These are phyloP conservation scores for Fusarium camptoceras DNA, from an alignment of 2,329 filamentous ascomycete genomes.

Conservation along the genomic window DNA sequence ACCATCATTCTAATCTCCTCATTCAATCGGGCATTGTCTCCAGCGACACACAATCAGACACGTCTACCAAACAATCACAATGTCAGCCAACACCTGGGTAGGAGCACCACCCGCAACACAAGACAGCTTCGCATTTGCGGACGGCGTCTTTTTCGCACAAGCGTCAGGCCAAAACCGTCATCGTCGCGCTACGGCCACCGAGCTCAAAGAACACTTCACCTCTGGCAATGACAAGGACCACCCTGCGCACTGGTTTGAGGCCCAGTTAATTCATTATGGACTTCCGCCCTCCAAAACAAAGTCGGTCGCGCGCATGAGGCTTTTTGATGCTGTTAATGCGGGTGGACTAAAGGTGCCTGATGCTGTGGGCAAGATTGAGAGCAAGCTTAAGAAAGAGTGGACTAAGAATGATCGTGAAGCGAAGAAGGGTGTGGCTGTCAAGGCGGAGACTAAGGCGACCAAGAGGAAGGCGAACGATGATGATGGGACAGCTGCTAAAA, in stretches of 20 bases:
- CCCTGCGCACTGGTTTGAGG: conserved; percentile 71
- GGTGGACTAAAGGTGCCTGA: conserved; percentile 62
- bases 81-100: conserved; percentile 18
- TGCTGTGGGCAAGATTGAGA: conserved; percentile 62
- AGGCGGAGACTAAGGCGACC: conserved; percentile 10
- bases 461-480: conserved; percentile 48
- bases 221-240: conserved; percentile 58
- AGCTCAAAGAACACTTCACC: conserved; percentile 61
- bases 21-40: background rate
- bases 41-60: background rate
- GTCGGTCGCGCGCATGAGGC: conserved; percentile 67
- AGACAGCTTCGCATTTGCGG: conserved; percentile 58
- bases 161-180: conserved; percentile 58
- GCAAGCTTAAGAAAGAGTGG: conserved; percentile 69
- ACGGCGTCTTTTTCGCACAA: conserved; percentile 59
- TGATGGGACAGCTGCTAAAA: conserved; percentile 17
- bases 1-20: background rate
- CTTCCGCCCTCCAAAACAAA: conserved; percentile 68
- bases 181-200: conserved; percentile 56
- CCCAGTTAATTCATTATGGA: conserved; percentile 72
- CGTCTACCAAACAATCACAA: background rate
- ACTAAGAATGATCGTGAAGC: conserved; percentile 61
- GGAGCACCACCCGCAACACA: conserved; percentile 33
- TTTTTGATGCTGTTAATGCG: conserved; percentile 67
- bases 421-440: conserved; percentile 51